A percentile compares a stretch with the other conserved stretches of the same genome.
Evolutionary conservation across 805 yeast species (phyloP).

Genomic region (Candida boleticola): DNA sequence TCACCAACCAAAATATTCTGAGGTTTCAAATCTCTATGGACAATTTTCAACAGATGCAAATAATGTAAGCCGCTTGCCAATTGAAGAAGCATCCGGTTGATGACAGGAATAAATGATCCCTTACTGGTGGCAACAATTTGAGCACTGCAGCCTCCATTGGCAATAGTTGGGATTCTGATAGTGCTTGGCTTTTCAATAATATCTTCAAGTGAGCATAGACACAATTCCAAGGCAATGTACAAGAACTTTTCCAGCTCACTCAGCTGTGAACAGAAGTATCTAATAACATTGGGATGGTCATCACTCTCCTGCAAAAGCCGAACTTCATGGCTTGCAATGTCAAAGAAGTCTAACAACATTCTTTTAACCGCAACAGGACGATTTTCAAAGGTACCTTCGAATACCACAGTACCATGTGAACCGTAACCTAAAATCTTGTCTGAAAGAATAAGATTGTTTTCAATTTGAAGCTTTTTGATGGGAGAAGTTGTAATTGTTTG

Average conservation of each 20-base stretch:
- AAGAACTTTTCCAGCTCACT: slow-evolving; percentile 70
- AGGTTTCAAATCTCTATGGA: slow-evolving; percentile 93
- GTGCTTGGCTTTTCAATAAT: slow-evolving; percentile 57
- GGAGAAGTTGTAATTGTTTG: slow-evolving; percentile 14
- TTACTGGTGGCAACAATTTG: neutral
- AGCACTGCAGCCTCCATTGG: neutral
- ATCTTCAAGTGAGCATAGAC: slow-evolving; percentile 87
- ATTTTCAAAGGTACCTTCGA: slow-evolving; percentile 83
- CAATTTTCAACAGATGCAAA: slow-evolving; percentile 84
- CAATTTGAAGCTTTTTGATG: slow-evolving; percentile 35
- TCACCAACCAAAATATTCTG: slow-evolving; percentile 87
- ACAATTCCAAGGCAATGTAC: slow-evolving; percentile 89
- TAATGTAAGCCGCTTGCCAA: slow-evolving; percentile 83
- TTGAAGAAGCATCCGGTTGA: slow-evolving; percentile 62
- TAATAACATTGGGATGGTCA: slow-evolving; percentile 91
- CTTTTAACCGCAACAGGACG: slow-evolving; percentile 96
- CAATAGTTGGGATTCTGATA: slow-evolving; percentile 29
- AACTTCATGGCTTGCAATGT: slow-evolving; percentile 91
- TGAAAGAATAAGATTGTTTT: slow-evolving; percentile 59
- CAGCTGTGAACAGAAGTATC: slow-evolving; percentile 92
- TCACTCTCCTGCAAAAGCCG: slow-evolving; percentile 87
- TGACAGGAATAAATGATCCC: slow-evolving; percentile 20
- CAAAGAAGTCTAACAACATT: slow-evolving; percentile 90
- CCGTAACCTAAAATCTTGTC: slow-evolving; percentile 89
- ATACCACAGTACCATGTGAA: slow-evolving; percentile 94